These are phyloP conservation scores for Sarocladium strictum DNA, from an alignment of 2,329 filamentous ascomycete genomes.

Conservation along the genomic window DNA sequence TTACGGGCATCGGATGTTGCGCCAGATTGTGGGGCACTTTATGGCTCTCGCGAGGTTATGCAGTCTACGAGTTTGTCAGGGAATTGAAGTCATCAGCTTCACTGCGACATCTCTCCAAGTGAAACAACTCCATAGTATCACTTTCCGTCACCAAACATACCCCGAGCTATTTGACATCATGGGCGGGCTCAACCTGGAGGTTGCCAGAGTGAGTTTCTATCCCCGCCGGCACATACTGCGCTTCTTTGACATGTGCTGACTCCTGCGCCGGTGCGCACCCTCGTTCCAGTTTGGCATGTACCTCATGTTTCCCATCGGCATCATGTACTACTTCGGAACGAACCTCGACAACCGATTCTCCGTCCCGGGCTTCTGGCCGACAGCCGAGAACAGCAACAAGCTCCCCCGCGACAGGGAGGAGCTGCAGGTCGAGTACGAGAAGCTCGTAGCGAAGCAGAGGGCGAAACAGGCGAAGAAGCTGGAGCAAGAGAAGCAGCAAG, in stretches of 20 bases:
- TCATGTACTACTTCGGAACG: slow-evolving; percentile 99
- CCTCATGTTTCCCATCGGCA: slow-evolving; percentile 95
- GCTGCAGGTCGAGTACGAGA: slow-evolving; percentile 73
- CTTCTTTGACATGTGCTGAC: neutral
- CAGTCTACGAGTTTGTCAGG: neutral
- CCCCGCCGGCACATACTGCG: neutral
- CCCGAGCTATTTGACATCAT: slow-evolving; percentile 37
- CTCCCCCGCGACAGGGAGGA: slow-evolving; percentile 75
- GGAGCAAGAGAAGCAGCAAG: slow-evolving; percentile 27
- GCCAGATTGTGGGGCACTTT: neutral
- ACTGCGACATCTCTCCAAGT: neutral
- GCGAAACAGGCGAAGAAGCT: slow-evolving; percentile 59
- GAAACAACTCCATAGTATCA: too few species aligned
- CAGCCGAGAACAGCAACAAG: slow-evolving; percentile 67
- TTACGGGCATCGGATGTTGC: neutral
- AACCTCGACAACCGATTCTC: slow-evolving; percentile 91
- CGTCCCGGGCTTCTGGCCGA: slow-evolving; percentile 92
- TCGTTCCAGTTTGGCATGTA: slow-evolving; percentile 90
- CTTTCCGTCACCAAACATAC: neutral
- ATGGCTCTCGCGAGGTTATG: neutral
- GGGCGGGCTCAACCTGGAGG: slow-evolving; percentile 79
- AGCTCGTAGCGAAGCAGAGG: slow-evolving; percentile 61
- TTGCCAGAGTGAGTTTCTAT: slow-evolving; percentile 65
- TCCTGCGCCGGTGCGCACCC: neutral
- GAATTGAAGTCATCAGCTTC: slow-evolving; percentile 6